Evolutionary conservation across 2,329 filamentous ascomycete species (phyloP).

Genomic region (Talaromyces amestolkiae): DNA sequence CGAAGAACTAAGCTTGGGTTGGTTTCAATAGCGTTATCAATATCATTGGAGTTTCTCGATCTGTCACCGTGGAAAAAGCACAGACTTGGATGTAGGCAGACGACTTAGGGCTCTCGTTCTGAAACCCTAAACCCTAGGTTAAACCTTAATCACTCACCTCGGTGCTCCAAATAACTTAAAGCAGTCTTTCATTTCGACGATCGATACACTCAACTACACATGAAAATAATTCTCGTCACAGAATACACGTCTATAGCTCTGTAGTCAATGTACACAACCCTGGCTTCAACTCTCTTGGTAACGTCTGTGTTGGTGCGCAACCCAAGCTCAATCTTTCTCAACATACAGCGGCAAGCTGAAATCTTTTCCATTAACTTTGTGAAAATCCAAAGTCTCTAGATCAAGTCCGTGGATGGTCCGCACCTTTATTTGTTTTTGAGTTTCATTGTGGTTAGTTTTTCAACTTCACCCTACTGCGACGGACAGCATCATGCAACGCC

Average conservation of each 20-base stretch:
- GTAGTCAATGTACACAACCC: neutral
- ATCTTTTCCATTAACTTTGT: slow-evolving; percentile 21
- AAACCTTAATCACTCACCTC: neutral
- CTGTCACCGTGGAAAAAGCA: neutral
- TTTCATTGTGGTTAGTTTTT: neutral
- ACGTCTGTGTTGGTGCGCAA: neutral
- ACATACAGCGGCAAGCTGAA: slow-evolving; percentile 6
- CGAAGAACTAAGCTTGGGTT: neutral
- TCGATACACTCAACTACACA: neutral
- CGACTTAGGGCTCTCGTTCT: neutral
- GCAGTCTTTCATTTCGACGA: neutral
- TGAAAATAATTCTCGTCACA: neutral
- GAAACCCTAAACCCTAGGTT: neutral
- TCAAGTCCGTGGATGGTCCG: slow-evolving; percentile 29
- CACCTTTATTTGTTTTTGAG: slow-evolving; percentile 20
- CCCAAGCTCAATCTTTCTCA: neutral
- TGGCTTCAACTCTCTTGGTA: neutral
- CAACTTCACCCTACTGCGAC: neutral
- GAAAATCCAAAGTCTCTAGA: slow-evolving; percentile 27
- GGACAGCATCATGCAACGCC: neutral
- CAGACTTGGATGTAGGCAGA: neutral
- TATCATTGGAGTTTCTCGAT: no score
- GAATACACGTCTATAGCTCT: neutral
- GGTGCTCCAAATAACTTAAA: neutral
- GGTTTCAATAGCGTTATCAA: neutral